A percentile compares a stretch with the other conserved stretches of the same genome.
These are phyloP conservation scores for Starmerella cellae DNA, from an alignment of 805 yeast genomes.

Conservation along the genomic window DNA sequence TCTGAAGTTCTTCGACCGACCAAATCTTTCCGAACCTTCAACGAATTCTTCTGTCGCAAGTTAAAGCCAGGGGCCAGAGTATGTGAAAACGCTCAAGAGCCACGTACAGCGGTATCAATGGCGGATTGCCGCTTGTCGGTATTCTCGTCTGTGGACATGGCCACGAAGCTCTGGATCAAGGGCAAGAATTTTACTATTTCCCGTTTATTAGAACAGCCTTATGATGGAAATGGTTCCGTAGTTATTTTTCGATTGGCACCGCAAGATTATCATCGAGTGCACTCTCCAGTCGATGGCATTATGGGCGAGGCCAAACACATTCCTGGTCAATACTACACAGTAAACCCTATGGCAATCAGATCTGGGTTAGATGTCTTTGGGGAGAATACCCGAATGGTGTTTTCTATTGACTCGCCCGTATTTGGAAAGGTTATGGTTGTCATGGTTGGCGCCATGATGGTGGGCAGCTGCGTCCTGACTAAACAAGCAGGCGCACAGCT, in stretches of 20 bases:
- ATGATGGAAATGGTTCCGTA: slow-evolving; percentile 34
- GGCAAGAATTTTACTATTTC: slow-evolving; percentile 61
- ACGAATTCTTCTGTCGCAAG: slow-evolving; percentile 77
- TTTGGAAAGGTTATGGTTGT: slow-evolving; percentile 70
- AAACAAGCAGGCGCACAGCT: slow-evolving; percentile 47
- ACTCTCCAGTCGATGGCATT: slow-evolving; percentile 67
- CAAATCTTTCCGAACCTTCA: slow-evolving; percentile 51
- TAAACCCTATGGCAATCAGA: slow-evolving; percentile 92
- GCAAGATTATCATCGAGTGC: slow-evolving; percentile 92
- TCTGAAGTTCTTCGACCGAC: slow-evolving; percentile 49
- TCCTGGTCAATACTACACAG: slow-evolving; percentile 88
- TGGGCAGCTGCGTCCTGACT: slow-evolving; percentile 72
- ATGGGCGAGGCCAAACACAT: slow-evolving; percentile 55
- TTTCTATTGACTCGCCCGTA: slow-evolving; percentile 61
- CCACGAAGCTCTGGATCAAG: slow-evolving; percentile 79
- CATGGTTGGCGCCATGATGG: slow-evolving; percentile 98
- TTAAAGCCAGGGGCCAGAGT: slow-evolving; percentile 60
- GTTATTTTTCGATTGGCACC: slow-evolving; percentile 87
- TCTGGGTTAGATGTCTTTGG: slow-evolving; percentile 84
- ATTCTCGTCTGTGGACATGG: slow-evolving; percentile 43
- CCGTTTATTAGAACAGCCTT: slow-evolving; percentile 40
- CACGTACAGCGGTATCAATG: slow-evolving; percentile 49
- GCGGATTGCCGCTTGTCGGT: slow-evolving; percentile 81
- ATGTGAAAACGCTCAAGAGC: slow-evolving; percentile 43
- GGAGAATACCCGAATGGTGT: slow-evolving; percentile 67